Conservation (phyloP, 208 protist genomes). For the Crithidia acanthocephali region DNA sequence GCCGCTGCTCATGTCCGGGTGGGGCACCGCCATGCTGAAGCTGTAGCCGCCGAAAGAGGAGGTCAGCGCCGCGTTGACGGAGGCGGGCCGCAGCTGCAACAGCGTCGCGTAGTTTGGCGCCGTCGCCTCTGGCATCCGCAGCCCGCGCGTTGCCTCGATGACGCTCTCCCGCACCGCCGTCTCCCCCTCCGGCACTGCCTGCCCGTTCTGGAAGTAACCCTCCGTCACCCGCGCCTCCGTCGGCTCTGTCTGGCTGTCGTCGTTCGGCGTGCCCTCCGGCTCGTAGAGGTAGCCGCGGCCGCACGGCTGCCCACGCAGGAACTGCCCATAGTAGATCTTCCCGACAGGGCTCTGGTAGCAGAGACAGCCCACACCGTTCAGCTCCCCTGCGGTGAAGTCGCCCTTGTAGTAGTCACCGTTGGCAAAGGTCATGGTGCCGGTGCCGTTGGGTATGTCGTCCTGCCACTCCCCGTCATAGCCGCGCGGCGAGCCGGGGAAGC, state of each 20-base stretch:
- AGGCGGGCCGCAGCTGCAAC: constrained; percentile 10
- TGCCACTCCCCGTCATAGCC: constrained; percentile 58
- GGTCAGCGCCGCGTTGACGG: neutral
- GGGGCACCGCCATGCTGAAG: neutral
- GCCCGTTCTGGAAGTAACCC: constrained; percentile 44
- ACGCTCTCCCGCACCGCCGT: constrained; percentile 26
- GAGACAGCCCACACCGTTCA: constrained; percentile 53
- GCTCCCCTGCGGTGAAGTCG: constrained; percentile 45
- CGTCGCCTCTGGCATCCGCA: constrained; percentile 15
- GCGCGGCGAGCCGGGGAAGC: constrained; percentile 41
- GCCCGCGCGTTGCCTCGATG: constrained; percentile 18
- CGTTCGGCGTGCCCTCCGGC: constrained; percentile 1
- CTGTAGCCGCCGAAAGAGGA: constrained; percentile 1
- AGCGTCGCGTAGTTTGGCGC: constrained; percentile 5
- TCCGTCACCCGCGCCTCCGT: constrained; percentile 22
- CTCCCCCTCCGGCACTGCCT: constrained; percentile 33
- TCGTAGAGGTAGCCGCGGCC: constrained; percentile 48
- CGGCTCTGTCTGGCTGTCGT: constrained; percentile 11
- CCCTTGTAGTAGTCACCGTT: constrained; percentile 71
- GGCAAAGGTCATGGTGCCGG: constrained; percentile 53
- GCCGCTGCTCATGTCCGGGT: constrained; percentile 4
- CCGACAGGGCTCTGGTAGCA: constrained; percentile 41
- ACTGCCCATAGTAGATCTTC: constrained; percentile 61
- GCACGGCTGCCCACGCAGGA: constrained; percentile 58
- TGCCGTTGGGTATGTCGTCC: constrained; percentile 53